Conservation (phyloP, 2,329 filamentous ascomycete genomes). For the Alternaria ventricosa region DNA sequence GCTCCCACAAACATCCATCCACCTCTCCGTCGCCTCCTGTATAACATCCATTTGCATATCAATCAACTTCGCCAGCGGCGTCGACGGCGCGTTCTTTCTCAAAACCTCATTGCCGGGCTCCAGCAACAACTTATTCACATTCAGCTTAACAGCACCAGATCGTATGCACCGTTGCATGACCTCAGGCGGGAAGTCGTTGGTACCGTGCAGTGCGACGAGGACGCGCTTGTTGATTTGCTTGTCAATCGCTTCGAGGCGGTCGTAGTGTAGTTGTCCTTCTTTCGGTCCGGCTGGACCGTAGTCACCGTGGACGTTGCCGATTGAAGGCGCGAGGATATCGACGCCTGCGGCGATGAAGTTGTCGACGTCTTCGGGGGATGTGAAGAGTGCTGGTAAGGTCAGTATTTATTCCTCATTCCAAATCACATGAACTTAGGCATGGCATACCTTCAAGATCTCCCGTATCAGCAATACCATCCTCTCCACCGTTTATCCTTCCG, state of each 20-base stretch:
- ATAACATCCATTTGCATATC: constrained; percentile 55
- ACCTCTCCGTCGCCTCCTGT: constrained; percentile 53
- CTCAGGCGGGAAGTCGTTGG: constrained; percentile 61
- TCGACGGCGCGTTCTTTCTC: constrained; percentile 45
- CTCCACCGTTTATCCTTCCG: constrained; percentile 72
- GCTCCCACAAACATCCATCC: constrained; percentile 58
- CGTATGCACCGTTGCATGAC: constrained; percentile 60
- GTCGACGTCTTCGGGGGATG: constrained; percentile 70
- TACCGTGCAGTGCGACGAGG: constrained; percentile 62
- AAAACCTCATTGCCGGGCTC: constrained; percentile 55
- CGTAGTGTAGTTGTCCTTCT: constrained; percentile 41
- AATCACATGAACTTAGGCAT: no score
- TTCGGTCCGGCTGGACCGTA: constrained; percentile 67
- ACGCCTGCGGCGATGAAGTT: constrained; percentile 74
- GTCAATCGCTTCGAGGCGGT: constrained; percentile 37
- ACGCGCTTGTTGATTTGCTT: constrained; percentile 51
- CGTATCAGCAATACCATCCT: constrained; percentile 75
- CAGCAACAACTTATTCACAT: constrained; percentile 63
- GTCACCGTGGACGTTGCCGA: constrained; percentile 77
- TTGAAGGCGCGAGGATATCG: constrained; percentile 74
- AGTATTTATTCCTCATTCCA: no score
- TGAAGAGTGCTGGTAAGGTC: constrained; percentile 56
- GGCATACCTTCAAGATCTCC: constrained; percentile 62
- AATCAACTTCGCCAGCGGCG: constrained; percentile 49
- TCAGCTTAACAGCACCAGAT: constrained; percentile 62